Percentiles rank a stretch among this genome's conserved stretches.
Evolutionary conservation across 768 basidiomycete genomes (phyloP).

Genomic region (Leccinum aurantiacum): DNA sequence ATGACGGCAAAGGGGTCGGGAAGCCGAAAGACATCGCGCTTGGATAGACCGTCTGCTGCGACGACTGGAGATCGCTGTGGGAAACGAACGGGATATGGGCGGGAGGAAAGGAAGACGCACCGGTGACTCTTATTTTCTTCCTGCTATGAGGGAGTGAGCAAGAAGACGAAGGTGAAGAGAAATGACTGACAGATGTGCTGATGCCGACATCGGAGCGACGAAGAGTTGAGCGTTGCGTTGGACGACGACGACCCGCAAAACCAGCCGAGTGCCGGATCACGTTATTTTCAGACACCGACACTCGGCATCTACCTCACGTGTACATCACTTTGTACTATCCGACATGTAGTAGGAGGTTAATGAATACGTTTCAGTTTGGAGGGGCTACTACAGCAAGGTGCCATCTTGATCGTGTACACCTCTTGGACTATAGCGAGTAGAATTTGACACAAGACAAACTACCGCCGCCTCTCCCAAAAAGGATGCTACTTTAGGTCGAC

Average conservation of each 20-base stretch:
- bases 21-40: conserved; percentile 93
- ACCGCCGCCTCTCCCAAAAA: conserved; percentile 13
- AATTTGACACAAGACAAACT: background rate
- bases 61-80: conserved; percentile 60
- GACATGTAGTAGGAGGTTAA: too few relatives aligned
- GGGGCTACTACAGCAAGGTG: too few relatives aligned
- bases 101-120: conserved; percentile 37
- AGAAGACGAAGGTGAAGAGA: background rate
- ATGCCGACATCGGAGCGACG: conserved; percentile 29
- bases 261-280: conserved; percentile 9
- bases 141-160: conserved; percentile 36
- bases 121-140: conserved; percentile 80
- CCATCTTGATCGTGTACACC: too few relatives aligned
- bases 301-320: conserved; percentile 15
- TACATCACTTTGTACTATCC: background rate
- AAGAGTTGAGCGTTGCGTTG: conserved; percentile 4
- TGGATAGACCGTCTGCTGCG: conserved; percentile 90
- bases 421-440: too few relatives aligned
- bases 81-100: background rate
- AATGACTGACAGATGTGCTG: conserved; percentile 29
- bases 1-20: conserved; percentile 99
- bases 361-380: too few relatives aligned
- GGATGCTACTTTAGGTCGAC: background rate
- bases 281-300: conserved; percentile 34
- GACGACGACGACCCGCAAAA: conserved; percentile 11